Conservation (phyloP, 139 green algal species). For the Picochlorum sp. region DNA sequence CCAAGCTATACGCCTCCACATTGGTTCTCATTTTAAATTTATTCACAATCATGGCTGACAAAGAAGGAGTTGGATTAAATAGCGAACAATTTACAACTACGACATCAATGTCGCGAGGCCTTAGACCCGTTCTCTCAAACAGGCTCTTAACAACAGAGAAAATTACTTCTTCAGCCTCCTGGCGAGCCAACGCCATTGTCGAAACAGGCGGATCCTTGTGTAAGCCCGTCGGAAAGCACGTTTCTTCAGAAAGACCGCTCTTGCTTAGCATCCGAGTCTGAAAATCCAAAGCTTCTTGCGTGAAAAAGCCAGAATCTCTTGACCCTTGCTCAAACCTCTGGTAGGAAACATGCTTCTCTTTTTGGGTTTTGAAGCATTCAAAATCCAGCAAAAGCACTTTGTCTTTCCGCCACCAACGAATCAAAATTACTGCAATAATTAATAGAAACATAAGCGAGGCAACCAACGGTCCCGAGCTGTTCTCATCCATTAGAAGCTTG, state of each 20-base stretch:
- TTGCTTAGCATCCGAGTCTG: conserved; percentile 51
- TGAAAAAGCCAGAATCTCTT: conserved; percentile 22
- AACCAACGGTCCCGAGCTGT: too few species aligned
- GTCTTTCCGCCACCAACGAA: conserved; percentile 2
- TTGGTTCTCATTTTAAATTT: conserved; percentile 69
- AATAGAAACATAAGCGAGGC: too few species aligned
- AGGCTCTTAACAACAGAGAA: conserved; percentile 41
- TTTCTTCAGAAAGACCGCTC: conserved; percentile 49
- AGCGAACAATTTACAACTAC: conserved; percentile 71
- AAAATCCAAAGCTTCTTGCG: conserved; percentile 54
- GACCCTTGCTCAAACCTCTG: conserved; percentile 26
- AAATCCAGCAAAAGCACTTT: conserved; percentile 70
- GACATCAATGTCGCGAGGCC: conserved; percentile 59
- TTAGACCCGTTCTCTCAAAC: conserved; percentile 34
- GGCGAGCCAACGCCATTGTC: conserved; percentile 40
- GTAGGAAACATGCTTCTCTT: conserved; percentile 21
- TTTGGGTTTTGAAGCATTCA: conserved; percentile 39
- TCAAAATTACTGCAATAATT: not conserved
- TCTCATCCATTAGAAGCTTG: too few species aligned
- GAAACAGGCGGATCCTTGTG: conserved; percentile 22
- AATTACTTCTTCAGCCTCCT: conserved; percentile 63
- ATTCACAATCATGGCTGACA: conserved; percentile 74
- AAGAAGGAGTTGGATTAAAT: conserved; percentile 69
- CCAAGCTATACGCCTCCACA: conserved; percentile 62
- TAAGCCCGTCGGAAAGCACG: conserved; percentile 53